Evolutionary conservation across 2,329 filamentous ascomycete species (phyloP).

Genomic region (Cordyceps fumosorosea): DNA sequence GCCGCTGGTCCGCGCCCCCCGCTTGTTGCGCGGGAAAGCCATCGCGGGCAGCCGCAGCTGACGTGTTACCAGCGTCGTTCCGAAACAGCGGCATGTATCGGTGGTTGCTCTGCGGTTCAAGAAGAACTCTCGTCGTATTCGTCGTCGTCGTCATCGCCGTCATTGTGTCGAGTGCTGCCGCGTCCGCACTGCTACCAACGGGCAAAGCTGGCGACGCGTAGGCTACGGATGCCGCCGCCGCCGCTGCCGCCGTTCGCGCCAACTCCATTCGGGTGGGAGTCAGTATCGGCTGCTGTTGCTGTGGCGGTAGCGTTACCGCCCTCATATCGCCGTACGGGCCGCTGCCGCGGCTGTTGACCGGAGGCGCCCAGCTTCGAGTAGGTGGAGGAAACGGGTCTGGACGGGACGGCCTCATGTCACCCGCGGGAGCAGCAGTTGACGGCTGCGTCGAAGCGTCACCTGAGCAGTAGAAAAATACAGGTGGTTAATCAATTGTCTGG

Average conservation of each 20-base stretch:
- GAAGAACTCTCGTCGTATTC: background rate
- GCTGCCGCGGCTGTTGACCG: background rate
- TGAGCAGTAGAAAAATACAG: background rate
- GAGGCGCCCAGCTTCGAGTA: background rate
- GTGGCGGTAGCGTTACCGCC: too few species aligned
- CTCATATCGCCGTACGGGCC: background rate
- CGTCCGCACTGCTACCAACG: background rate
- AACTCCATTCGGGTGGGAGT: conserved; percentile 2
- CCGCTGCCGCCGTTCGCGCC: background rate
- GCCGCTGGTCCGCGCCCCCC: background rate
- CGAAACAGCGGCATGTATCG: conserved; percentile 1
- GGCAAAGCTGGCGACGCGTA: too few species aligned
- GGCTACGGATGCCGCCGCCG: background rate
- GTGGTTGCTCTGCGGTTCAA: background rate
- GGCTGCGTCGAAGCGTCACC: conserved; percentile 2
- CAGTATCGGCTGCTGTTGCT: background rate
- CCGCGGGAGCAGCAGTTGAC: background rate
- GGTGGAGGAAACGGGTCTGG: background rate
- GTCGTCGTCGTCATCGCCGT: too few species aligned
- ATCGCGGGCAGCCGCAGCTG: background rate
- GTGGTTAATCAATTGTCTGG: conserved; percentile 2
- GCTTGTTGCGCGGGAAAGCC: conserved; percentile 1
- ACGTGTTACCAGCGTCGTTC: background rate
- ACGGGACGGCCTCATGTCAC: background rate
- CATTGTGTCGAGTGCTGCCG: too few species aligned